phyloP scores from a whole-genome alignment of 1,284 basidiomycete genomes.

The Grifola frondosa region DNA sequence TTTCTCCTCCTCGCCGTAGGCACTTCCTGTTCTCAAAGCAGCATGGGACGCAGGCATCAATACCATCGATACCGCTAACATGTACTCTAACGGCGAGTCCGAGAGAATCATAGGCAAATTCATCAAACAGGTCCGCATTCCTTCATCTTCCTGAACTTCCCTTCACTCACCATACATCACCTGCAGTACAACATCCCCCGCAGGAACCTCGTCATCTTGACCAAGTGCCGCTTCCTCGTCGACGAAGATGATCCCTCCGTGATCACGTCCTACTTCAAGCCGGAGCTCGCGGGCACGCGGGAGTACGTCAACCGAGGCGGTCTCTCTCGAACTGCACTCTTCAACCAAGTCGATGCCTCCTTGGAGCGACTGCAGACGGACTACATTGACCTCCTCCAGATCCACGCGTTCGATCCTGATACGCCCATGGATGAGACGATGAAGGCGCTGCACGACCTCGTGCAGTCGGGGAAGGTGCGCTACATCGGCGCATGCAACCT shows the following conservation, averaged over 20 bases:
- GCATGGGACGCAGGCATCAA: constrained; percentile 53
- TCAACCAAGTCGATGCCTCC: constrained; percentile 56
- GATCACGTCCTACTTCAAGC: constrained; percentile 12
- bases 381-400: constrained; percentile 52
- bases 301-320: constrained; percentile 36
- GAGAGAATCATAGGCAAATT: constrained; percentile 51
- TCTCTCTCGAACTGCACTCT: constrained; percentile 40
- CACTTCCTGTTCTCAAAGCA: constrained; percentile 41
- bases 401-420: constrained; percentile 47
- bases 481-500: constrained; percentile 38
- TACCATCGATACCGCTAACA: constrained; percentile 58
- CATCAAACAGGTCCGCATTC: constrained; percentile 39
- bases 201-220: constrained; percentile 46
- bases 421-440: constrained; percentile 48
- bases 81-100: constrained; percentile 52
- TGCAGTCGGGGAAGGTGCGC: constrained; percentile 31
- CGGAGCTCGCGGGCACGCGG: constrained; percentile 20
- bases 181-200: constrained; percentile 55
- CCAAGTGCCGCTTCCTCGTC: constrained; percentile 37
- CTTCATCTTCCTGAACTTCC: neutral
- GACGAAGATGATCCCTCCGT: constrained; percentile 17
- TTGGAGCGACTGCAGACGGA: constrained; percentile 41
- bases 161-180: too few species aligned
- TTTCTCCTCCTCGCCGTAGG: constrained; percentile 8
- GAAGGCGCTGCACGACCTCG: constrained; percentile 36